These are phyloP conservation scores for Brassica incana DNA, from an alignment of 345 rosid species.

Conservation along the genomic window DNA sequence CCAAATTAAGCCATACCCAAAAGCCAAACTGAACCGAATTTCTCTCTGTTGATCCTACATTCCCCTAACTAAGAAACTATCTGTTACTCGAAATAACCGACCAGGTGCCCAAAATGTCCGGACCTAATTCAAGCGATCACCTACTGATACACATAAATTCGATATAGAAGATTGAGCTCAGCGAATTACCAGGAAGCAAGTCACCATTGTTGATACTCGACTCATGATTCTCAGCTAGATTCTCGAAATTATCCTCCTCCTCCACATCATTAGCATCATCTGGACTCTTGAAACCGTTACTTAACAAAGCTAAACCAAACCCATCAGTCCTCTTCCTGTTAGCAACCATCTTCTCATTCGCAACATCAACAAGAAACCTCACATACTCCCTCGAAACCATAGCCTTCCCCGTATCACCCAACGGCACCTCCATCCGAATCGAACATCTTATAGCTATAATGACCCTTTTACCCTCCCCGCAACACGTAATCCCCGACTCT, in stretches of 20 bases:
- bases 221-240: slow-evolving; percentile 24
- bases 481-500: slow-evolving; percentile 84
- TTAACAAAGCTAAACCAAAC: slow-evolving; percentile 49
- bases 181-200: slow-evolving; percentile 42
- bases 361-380: slow-evolving; percentile 65
- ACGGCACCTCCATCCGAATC: slow-evolving; percentile 81
- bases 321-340: slow-evolving; percentile 69
- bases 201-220: slow-evolving; percentile 28
- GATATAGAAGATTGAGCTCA: background rate
- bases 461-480: slow-evolving; percentile 66
- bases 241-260: slow-evolving; percentile 37
- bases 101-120: background rate
- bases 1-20: no score
- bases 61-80: background rate
- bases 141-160: background rate
- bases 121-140: background rate
- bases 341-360: slow-evolving; percentile 87
- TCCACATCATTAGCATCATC: slow-evolving; percentile 1
- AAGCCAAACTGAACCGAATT: background rate
- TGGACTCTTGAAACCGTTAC: slow-evolving; percentile 39
- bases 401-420: slow-evolving; percentile 54
- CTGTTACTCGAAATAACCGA: background rate
- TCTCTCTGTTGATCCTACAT: background rate
- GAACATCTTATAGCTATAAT: slow-evolving; percentile 84
- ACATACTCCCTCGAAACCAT: slow-evolving; percentile 68